Base-by-base conservation (phyloP, 2,329 filamentous ascomycete species). In the Penicillium aurantiogriseum region DNA sequence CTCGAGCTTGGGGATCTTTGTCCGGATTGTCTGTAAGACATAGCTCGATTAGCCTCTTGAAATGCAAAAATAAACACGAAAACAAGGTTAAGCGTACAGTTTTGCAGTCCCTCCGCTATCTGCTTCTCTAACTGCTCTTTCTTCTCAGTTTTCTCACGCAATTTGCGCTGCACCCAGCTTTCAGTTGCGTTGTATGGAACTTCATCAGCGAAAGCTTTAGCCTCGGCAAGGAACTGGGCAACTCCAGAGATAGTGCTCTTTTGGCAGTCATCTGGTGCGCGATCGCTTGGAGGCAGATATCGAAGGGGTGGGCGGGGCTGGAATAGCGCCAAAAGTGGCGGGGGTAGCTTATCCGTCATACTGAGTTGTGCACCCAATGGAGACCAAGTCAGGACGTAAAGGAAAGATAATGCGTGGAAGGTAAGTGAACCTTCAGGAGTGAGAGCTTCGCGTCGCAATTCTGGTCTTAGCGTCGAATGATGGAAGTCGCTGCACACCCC, bases 271-370 rank as follows among this genome's bases (percentile, higher is more conserved):
- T 94, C 91, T 11, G 92, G 89, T 61, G 92, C 85, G 74, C 90
- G 83, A 77, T 97, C 93, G 67, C 84, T 82, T 7, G 92, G 90
- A 59, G 89, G 88, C 59, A 96, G 86, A 83, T 91, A 97, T 76
- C 92, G 89, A 73, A 97, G 80, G 58, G 93, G 89, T 67, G 94
- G 94, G 59, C 94, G 90, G 73, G 94, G 91, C 78, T 93, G 90
- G 80, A 99, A 99, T 66, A 97, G 90, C 77, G 90, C 90, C 69
- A 97, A 84, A 58, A 97, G 85, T 74, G 96, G 93, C 55, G 90
- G 91, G 57, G 94, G 93, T 21, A 99, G 88, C 78, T 95, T 94
- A 83, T 97, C 93, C 50, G 94, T 97, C 94, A 97, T 99, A 61
- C 67, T 80, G 68, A 52, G 46, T 40, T 57, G 59, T 63, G 60